These are phyloP conservation scores for Schwanniomyces yamadae DNA, from an alignment of 805 yeast species.

Conservation along the genomic window DNA sequence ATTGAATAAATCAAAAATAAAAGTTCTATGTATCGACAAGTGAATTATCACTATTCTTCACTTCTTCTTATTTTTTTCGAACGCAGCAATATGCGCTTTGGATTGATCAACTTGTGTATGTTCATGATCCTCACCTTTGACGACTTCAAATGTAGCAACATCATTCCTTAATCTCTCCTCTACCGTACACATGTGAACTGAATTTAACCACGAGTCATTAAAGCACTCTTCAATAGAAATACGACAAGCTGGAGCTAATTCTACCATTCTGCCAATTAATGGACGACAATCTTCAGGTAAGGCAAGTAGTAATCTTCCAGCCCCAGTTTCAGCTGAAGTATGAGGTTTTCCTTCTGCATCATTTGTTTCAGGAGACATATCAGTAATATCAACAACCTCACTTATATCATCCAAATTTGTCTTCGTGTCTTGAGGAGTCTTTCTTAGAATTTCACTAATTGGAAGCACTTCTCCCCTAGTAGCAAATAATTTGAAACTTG, in stretches of 20 bases:
- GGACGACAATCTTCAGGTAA: constrained; percentile 68
- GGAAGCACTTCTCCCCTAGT: constrained; percentile 54
- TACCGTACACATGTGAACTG: constrained; percentile 69
- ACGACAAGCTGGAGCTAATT: constrained; percentile 81
- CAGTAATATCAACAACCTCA: constrained; percentile 15
- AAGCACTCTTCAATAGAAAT: constrained; percentile 78
- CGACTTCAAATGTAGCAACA: constrained; percentile 34
- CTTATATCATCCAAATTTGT: constrained; percentile 16
- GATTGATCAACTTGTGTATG: constrained; percentile 91
- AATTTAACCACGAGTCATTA: constrained; percentile 65
- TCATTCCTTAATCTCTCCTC: constrained; percentile 41
- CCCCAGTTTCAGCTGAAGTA: constrained; percentile 69
- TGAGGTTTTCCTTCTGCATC: constrained; percentile 42
- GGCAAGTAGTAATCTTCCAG: constrained; percentile 66
- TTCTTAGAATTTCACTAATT: constrained; percentile 50
- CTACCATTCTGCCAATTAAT: constrained; percentile 74
- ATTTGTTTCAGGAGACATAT: constrained; percentile 18
- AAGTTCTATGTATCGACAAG: background rate
- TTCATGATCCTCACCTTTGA: constrained; percentile 58
- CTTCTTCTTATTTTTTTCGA: constrained; percentile 77
- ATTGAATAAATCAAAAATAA: background rate
- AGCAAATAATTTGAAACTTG: constrained; percentile 65
- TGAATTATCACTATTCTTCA: constrained; percentile 14
- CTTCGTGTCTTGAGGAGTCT: constrained; percentile 27
- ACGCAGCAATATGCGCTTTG: constrained; percentile 92